Evolutionary conservation across 2,329 filamentous ascomycete genomes (phyloP), one percentile per base, ranked within the genome.

Genomic region (Verticillium albo-atrum): DNA sequence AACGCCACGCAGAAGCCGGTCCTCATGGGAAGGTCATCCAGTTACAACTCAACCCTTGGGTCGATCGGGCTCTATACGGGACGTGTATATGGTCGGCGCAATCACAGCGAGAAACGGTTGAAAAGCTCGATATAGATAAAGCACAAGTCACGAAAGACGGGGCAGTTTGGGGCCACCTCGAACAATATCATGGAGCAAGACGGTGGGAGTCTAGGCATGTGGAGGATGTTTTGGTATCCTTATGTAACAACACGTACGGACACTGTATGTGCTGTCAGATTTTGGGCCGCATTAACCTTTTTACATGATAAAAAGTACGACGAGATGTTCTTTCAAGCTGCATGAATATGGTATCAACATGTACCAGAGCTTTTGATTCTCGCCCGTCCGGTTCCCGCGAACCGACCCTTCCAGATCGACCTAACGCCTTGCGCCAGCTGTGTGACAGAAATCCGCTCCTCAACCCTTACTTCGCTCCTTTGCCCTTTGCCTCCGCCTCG

Each of bases 401-500:
- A 50, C n/a, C 42, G 12, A 20, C 6, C 42, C 20, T 23, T 27
- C 27, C 20, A 30, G 55, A 32, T 34, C 37, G 20, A 23, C 55
- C 37, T 32, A 57, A 57, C 55, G 55, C 55, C 55, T 34, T 42
- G 55, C 55, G 55, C 55, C 55, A 57, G 55, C 55, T 57, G 51
- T 27, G 51, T 20, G 25, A 30, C 25, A 53, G 51, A 53, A 28
- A 28, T 5, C 51, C 51, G 51, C 14, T 50, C 20, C 42, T 50
- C n/a, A 12, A 7, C 7, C 7, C 25, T 73, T 72, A 88, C 77
- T 92, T 93, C 51, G 85, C 80, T 5, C 86, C 86, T 76, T 96
- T 97, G 25, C 89, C 89, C 76, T 93, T 92, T 4, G 93, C 92
- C 76, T 99, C 95, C 9, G 86, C 90, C 68, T 96, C 92, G 6